These are phyloP conservation scores for Rachicladosporium sp. DNA, from an alignment of 2,329 filamentous ascomycete species.

Conservation along the genomic window DNA sequence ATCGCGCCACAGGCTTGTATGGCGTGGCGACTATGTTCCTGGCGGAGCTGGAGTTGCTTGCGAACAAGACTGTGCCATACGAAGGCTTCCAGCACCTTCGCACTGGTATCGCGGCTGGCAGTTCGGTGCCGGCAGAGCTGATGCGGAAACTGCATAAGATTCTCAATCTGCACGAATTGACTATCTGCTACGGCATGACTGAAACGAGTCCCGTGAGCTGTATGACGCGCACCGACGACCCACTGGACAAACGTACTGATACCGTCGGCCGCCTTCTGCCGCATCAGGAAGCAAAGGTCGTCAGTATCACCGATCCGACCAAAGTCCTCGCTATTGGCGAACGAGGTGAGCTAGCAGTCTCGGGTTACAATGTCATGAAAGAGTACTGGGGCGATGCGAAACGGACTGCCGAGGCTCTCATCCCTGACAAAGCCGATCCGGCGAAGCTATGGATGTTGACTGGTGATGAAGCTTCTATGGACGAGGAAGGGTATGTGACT, in stretches of 20 bases:
- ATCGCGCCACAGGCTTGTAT: conserved; percentile 59
- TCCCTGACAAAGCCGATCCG: conserved; percentile 42
- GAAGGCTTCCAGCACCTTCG: conserved; percentile 53
- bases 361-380: conserved; percentile 81
- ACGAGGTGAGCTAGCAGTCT: conserved; percentile 68
- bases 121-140: conserved; percentile 67
- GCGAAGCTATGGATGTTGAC: conserved; percentile 73
- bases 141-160: conserved; percentile 63
- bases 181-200: conserved; percentile 95
- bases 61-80: conserved; percentile 21
- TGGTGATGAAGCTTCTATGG: conserved; percentile 83
- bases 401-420: conserved; percentile 57
- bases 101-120: conserved; percentile 88
- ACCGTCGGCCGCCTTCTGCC: conserved; percentile 73
- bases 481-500: conserved; percentile 66
- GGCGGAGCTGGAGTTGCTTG: conserved; percentile 69
- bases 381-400: conserved; percentile 71
- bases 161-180: conserved; percentile 68
- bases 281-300: conserved; percentile 68
- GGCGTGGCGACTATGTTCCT: conserved; percentile 92
- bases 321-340: conserved; percentile 50
- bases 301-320: conserved; percentile 51
- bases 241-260: conserved; percentile 57
- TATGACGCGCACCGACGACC: conserved; percentile 73
- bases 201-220: conserved; percentile 64